Conservation (phyloP, 805 yeast genomes). For the Zygosaccharomyces rouxii region DNA sequence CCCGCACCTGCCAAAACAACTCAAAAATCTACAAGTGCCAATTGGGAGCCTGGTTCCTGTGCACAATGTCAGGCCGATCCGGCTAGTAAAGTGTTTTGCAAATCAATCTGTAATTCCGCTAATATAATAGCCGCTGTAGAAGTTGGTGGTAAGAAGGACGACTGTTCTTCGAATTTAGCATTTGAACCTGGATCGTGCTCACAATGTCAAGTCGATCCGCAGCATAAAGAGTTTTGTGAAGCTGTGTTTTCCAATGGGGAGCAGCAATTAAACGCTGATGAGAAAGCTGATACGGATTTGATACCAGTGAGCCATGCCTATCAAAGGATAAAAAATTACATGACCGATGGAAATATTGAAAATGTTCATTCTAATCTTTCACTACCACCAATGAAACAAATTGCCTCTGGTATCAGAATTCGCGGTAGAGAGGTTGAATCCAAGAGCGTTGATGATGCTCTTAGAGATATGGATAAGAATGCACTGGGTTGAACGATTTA, state of each 20-base stretch:
- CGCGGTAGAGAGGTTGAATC: conserved; percentile 88
- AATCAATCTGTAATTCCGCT: conserved; percentile 63
- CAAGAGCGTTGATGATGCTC: conserved; percentile 80
- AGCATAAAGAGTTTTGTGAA: conserved; percentile 84
- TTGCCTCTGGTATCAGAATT: conserved; percentile 8
- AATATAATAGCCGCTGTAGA: background rate
- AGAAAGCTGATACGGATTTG: conserved; percentile 33
- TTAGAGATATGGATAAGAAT: conserved; percentile 71
- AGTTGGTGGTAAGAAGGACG: background rate
- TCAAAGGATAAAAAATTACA: conserved; percentile 78
- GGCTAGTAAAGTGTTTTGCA: conserved; percentile 81
- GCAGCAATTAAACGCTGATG: background rate
- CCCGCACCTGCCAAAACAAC: conserved; percentile 7
- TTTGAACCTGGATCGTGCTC: conserved; percentile 76
- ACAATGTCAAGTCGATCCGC: conserved; percentile 81
- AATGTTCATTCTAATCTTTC: conserved; percentile 2
- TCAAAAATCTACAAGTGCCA: background rate
- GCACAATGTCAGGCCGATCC: conserved; percentile 80
- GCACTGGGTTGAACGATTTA: conserved; percentile 6
- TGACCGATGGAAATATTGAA: conserved; percentile 35
- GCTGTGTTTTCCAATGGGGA: conserved; percentile 51
- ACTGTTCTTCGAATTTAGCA: conserved; percentile 4
- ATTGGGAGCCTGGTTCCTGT: conserved; percentile 74
- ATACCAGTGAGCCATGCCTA: conserved; percentile 91
- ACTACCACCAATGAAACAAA: conserved; percentile 4